Conservation (phyloP, 352 stramenopile species). For the Phytophthora pseudosyringae region DNA sequence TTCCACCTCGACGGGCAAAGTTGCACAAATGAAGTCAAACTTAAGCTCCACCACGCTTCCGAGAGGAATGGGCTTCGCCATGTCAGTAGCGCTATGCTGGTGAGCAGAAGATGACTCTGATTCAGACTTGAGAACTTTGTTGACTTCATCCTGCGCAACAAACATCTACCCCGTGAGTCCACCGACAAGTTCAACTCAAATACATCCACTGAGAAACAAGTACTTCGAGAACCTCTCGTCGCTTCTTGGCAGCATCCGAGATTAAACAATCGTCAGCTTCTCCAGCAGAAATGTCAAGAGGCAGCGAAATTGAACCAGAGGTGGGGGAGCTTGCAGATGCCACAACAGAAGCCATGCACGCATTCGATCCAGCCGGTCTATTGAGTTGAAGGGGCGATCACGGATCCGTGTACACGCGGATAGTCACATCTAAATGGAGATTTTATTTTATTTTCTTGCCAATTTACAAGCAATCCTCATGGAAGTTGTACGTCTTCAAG, state of each 20-base stretch:
- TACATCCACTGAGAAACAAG: not conserved
- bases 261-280: not conserved
- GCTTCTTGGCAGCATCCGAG: not conserved
- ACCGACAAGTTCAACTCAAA: slow-evolving; percentile 1
- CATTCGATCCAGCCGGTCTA: not conserved
- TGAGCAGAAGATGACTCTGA: not conserved
- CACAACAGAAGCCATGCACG: slow-evolving; percentile 15
- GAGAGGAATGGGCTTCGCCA: slow-evolving; percentile 10
- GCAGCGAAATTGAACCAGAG: not conserved
- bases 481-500: slow-evolving; percentile 43
- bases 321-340: not conserved
- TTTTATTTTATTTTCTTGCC: not conserved
- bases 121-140: not conserved
- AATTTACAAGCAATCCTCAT: slow-evolving; percentile 34
- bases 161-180: not conserved
- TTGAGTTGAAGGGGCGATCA: slow-evolving; percentile 20
- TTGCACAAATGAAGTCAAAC: slow-evolving; percentile 18
- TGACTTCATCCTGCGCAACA: slow-evolving; percentile 1
- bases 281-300: not conserved
- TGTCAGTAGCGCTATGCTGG: not conserved
- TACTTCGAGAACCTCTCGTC: not conserved
- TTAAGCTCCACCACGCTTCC: slow-evolving; percentile 31
- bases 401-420: not conserved
- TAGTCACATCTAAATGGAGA: slow-evolving; percentile 22
- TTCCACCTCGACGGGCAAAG: not conserved